phyloP scores from a whole-genome alignment of 2,329 filamentous ascomycete species.

The Hypocreales sp. region DNA sequence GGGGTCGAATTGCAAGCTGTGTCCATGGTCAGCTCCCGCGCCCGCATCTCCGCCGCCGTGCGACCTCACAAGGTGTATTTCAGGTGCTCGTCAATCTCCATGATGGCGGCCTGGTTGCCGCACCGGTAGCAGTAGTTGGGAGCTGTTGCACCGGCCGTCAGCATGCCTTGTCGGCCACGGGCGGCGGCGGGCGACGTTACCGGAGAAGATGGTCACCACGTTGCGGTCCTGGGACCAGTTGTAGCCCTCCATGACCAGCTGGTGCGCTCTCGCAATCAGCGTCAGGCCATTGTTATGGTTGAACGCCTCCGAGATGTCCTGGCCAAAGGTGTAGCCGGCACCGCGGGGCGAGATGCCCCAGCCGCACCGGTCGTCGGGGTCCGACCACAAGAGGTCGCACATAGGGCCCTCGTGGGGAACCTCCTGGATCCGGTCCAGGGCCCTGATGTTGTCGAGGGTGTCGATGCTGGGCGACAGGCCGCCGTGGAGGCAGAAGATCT shows the following conservation, averaged over 20 bases:
- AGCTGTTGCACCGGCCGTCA: slow-evolving; percentile 28
- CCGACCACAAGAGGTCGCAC: slow-evolving; percentile 95
- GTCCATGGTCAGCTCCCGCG: slow-evolving; percentile 12
- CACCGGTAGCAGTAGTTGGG: slow-evolving; percentile 98
- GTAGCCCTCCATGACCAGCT: slow-evolving; percentile 98
- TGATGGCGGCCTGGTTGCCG: slow-evolving; percentile 98
- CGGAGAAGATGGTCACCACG: slow-evolving; percentile 97
- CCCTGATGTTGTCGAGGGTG: slow-evolving; percentile 88
- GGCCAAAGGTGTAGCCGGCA: slow-evolving; percentile 88
- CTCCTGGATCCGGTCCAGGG: slow-evolving; percentile 91
- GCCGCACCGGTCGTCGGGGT: slow-evolving; percentile 90
- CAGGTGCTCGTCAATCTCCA: slow-evolving; percentile 98
- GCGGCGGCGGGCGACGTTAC: too few relatives aligned
- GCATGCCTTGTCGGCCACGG: too few relatives aligned
- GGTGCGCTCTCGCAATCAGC: slow-evolving; percentile 88
- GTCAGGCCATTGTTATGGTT: slow-evolving; percentile 98
- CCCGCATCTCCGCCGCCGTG: too few relatives aligned
- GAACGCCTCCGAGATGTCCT: slow-evolving; percentile 97
- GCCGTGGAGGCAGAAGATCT: slow-evolving; percentile 97
- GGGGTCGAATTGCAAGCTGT: slow-evolving; percentile 94
- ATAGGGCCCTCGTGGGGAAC: slow-evolving; percentile 97
- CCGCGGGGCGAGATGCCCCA: slow-evolving; percentile 94
- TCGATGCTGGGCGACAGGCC: slow-evolving; percentile 93
- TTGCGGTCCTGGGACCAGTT: slow-evolving; percentile 99
- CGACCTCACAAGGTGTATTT: slow-evolving; percentile 98